Evolutionary conservation across 2,329 filamentous ascomycete species (phyloP).

Genomic region (Chaetomiaceae sp.): DNA sequence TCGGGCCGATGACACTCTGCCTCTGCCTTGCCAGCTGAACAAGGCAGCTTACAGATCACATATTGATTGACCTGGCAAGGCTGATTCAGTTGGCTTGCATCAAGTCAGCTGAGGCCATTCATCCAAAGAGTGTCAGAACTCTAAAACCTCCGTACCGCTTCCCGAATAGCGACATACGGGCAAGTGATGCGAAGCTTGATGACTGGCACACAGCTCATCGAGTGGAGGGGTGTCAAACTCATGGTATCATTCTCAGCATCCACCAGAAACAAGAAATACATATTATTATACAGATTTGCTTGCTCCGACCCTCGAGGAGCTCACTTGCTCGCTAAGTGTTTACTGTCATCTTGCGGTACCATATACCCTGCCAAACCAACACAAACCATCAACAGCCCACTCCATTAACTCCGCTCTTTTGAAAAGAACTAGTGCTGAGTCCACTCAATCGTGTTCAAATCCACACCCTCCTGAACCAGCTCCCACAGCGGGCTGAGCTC

Average conservation of each 20-base stretch:
- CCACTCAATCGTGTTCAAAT: conserved; percentile 96
- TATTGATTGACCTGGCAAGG: too few species aligned
- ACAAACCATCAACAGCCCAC: not conserved
- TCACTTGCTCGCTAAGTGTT: not conserved
- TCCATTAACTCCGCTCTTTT: not conserved
- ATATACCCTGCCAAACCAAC: not conserved
- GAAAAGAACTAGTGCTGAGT: conserved; percentile 70
- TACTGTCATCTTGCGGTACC: not conserved
- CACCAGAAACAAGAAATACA: conserved; percentile 13
- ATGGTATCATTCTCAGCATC: conserved; percentile 23
- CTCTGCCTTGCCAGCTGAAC: too few species aligned
- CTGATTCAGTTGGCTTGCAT: too few species aligned
- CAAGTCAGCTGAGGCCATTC: too few species aligned
- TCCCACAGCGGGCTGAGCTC: conserved; percentile 97
- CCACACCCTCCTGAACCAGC: conserved; percentile 92
- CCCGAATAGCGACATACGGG: too few species aligned
- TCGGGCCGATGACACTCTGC: too few species aligned
- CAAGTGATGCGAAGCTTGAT: too few species aligned
- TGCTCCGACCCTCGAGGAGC: not conserved
- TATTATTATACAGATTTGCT: conserved; percentile 18
- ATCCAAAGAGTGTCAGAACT: too few species aligned
- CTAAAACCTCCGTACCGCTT: too few species aligned
- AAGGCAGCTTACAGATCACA: too few species aligned
- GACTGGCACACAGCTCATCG: too few species aligned
- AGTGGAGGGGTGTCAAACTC: not conserved